These are phyloP conservation scores for Ramaria sp. DNA, from an alignment of 768 basidiomycete genomes.

Conservation along the genomic window DNA sequence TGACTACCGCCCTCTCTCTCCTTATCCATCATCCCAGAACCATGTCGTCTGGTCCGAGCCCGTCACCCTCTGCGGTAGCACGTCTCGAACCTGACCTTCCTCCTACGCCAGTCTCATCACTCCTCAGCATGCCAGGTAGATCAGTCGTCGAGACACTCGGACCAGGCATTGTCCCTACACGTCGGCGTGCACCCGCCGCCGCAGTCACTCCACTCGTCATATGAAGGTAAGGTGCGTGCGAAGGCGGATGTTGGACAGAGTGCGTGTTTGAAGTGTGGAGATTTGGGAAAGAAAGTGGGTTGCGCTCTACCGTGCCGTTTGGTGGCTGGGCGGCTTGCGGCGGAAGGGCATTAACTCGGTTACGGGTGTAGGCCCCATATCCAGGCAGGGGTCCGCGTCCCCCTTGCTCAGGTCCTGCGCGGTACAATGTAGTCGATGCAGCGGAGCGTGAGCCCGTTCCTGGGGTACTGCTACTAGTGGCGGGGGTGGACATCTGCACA, in stretches of 20 bases:
- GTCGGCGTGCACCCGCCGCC: background rate
- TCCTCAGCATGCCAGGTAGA: background rate
- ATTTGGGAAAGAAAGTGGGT: background rate
- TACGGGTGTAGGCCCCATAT: background rate
- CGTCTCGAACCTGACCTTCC: background rate
- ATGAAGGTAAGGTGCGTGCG: background rate
- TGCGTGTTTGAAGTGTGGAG: background rate
- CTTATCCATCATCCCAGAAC: background rate
- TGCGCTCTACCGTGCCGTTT: background rate
- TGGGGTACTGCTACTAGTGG: background rate
- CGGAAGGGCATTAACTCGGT: background rate
- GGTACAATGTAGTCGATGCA: background rate
- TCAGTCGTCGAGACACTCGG: slow-evolving; percentile 1
- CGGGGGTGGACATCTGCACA: background rate
- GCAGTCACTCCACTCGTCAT: background rate
- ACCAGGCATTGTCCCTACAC: background rate
- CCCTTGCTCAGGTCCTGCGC: background rate
- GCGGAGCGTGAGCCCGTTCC: background rate
- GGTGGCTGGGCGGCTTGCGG: background rate
- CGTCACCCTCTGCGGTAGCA: too few species aligned
- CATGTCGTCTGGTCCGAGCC: too few species aligned
- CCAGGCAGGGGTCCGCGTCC: background rate
- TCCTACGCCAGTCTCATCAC: background rate
- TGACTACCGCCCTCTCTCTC: background rate
- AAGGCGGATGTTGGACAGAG: background rate